Percentiles rank a stretch among this genome's conserved stretches.
These are phyloP conservation scores for Quaeritorhiza haematococci DNA, from an alignment of 371 early-diverging fungal species.

Conservation along the genomic window DNA sequence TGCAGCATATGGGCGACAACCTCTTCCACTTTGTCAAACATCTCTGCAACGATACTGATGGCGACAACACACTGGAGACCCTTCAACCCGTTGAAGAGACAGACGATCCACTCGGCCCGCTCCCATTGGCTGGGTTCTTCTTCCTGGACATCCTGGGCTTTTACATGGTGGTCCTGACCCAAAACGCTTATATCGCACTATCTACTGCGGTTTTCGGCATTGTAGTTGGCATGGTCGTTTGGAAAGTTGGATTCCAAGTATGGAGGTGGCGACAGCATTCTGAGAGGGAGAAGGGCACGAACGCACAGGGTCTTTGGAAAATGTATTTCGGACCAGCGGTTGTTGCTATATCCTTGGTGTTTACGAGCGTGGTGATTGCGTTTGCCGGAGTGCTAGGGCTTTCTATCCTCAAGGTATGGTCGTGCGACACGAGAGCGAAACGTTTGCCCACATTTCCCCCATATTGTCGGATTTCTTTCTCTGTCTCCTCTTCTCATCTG, in stretches of 20 bases:
- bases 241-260: not conserved
- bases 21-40: constrained; percentile 1
- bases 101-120: not conserved
- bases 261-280: too few relatives aligned
- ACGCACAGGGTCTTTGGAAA: too few relatives aligned
- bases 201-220: not conserved
- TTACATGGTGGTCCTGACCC: not conserved
- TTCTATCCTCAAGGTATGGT: too few relatives aligned
- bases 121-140: not conserved
- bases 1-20: constrained; percentile 41
- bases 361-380: too few relatives aligned
- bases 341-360: too few relatives aligned
- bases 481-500: too few relatives aligned
- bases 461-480: too few relatives aligned
- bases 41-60: not conserved
- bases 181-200: not conserved
- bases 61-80: not conserved
- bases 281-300: too few relatives aligned
- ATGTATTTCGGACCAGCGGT: too few relatives aligned
- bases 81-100: not conserved
- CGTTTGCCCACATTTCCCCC: too few relatives aligned
- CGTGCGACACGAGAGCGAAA: too few relatives aligned
- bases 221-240: not conserved
- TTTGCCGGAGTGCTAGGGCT: too few relatives aligned
- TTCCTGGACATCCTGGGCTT: constrained; percentile 5